A percentile compares a stretch with the other conserved stretches of the same genome.
Conservation (phyloP, 2,329 filamentous ascomycete genomes). For the Paradendryphiella salina region DNA sequence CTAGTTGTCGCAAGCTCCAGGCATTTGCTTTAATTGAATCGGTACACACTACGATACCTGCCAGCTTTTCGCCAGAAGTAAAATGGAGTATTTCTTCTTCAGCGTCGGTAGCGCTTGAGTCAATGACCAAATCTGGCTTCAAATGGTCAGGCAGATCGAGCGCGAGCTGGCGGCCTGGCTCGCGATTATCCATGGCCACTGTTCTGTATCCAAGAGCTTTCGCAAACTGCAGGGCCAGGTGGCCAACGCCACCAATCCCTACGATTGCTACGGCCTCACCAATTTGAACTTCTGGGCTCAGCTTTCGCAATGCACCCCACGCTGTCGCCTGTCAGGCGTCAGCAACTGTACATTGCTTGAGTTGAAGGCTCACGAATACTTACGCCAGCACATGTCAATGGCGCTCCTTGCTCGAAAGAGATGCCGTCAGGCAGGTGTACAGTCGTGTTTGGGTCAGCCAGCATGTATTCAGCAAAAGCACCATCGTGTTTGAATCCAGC, state of each 20-base stretch:
- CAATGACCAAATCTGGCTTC: conserved; percentile 26
- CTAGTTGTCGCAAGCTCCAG: conserved; percentile 29
- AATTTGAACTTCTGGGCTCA: too few relatives aligned
- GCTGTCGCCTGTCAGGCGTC: too few relatives aligned
- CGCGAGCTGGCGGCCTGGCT: conserved; percentile 28
- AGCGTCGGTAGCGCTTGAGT: conserved; percentile 18
- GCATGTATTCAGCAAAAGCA: too few relatives aligned
- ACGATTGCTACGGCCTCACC: too few relatives aligned
- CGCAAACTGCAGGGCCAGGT: too few relatives aligned
- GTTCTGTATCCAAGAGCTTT: conserved; percentile 23
- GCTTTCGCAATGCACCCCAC: too few relatives aligned
- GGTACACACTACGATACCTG: conserved; percentile 33
- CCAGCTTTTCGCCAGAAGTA: conserved; percentile 28
- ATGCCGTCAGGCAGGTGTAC: background rate
- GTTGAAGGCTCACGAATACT: conserved; percentile 5
- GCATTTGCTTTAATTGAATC: too few relatives aligned
- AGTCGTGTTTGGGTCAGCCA: too few relatives aligned
- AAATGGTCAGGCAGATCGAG: conserved; percentile 19
- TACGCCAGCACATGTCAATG: conserved; percentile 44
- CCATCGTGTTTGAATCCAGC: too few relatives aligned
- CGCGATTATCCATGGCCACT: conserved; percentile 32
- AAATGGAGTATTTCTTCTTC: conserved; percentile 21
- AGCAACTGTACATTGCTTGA: background rate
- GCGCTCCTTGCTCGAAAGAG: conserved; percentile 37
- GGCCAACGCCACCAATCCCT: too few relatives aligned